Conservation (phyloP, 2,329 filamentous ascomycete species). For the Thermothelomyces thermophilus region DNA sequence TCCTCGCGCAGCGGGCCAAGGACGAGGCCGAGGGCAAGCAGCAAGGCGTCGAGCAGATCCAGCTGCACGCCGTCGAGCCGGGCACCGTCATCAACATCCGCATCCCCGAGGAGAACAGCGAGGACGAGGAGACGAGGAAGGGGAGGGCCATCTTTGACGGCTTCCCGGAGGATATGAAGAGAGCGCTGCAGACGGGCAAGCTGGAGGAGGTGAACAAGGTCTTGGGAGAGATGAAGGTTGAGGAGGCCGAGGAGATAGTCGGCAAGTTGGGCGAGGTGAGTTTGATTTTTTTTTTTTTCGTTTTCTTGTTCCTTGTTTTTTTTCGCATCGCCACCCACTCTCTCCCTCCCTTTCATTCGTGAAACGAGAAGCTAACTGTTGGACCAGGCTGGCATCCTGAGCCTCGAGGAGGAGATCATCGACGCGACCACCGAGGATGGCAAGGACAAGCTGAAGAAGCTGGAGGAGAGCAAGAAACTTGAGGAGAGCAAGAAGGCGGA, state of each 20-base stretch:
- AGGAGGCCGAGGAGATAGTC: conserved; percentile 76
- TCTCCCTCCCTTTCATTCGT: too few species aligned
- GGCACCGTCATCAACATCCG: conserved; percentile 85
- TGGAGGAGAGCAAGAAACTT: conserved; percentile 60
- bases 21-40: conserved; percentile 39
- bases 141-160: conserved; percentile 72
- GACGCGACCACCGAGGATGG: conserved; percentile 90
- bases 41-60: conserved; percentile 83
- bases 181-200: conserved; percentile 79
- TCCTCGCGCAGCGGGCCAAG: conserved; percentile 49
- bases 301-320: not conserved
- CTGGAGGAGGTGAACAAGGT: conserved; percentile 85
- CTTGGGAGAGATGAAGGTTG: conserved; percentile 74
- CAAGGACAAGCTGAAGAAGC: conserved; percentile 66
- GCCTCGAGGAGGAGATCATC: conserved; percentile 86
- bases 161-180: conserved; percentile 74
- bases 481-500: conserved; percentile 63
- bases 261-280: conserved; percentile 62
- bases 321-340: not conserved
- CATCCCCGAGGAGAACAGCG: conserved; percentile 63
- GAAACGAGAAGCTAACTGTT: not conserved
- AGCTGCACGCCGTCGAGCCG: conserved; percentile 92
- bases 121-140: conserved; percentile 56
- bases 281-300: not conserved
- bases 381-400: conserved; percentile 70